phyloP scores from a whole-genome alignment of 305 asterid genomes.

The Solanum chacoense region DNA sequence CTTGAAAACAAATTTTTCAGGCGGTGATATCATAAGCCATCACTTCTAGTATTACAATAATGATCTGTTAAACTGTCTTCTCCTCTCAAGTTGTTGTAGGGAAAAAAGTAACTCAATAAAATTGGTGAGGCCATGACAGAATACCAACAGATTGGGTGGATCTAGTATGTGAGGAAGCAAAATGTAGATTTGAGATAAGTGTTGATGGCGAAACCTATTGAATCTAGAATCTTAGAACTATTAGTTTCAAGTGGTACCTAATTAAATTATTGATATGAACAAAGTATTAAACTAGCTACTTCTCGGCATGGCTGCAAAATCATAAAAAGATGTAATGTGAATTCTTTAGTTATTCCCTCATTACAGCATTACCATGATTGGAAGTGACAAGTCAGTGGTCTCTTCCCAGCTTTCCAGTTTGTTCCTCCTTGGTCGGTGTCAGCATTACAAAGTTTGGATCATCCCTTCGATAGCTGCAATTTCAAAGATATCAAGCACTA shows the following conservation, averaged over 20 bases:
- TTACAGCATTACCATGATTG: not conserved
- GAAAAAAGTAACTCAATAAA: not conserved
- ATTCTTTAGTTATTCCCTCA: not conserved
- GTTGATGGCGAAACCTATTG: not conserved
- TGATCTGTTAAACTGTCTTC: not conserved
- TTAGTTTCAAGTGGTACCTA: not conserved
- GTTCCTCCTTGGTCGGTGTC: constrained; percentile 86
- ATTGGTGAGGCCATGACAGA: not conserved
- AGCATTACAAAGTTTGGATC: constrained; percentile 86
- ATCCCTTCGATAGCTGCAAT: constrained; percentile 64
- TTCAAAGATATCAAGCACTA: not conserved
- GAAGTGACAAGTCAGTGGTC: constrained; percentile 18
- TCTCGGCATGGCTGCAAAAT: not conserved
- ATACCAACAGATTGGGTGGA: not conserved
- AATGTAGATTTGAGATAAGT: not conserved
- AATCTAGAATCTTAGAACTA: not conserved
- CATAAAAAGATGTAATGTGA: not conserved
- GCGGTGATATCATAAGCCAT: not conserved
- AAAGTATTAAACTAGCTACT: not conserved
- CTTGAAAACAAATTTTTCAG: not conserved
- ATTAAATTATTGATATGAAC: not conserved
- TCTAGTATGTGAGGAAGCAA: not conserved
- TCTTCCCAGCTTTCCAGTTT: constrained; percentile 61
- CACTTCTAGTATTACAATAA: not conserved
- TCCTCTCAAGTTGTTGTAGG: not conserved